Conservation (phyloP, 2,329 filamentous ascomycete genomes). For the Plectosphaerella plurivora region DNA sequence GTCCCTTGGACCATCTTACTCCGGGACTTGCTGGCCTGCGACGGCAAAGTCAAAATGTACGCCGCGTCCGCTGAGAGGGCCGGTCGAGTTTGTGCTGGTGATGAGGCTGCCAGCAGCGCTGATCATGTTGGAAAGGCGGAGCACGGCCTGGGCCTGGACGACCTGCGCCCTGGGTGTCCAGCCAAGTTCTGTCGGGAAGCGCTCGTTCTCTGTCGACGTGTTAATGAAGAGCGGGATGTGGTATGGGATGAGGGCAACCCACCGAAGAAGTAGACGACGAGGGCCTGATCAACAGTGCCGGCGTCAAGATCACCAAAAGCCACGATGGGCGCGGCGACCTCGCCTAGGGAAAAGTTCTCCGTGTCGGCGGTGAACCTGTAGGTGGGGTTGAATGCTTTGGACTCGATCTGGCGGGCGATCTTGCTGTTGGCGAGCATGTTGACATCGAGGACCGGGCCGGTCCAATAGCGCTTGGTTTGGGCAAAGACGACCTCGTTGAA, state of each 20-base stretch:
- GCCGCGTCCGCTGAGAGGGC: background rate
- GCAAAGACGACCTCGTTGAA: constrained; percentile 51
- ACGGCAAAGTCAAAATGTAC: background rate
- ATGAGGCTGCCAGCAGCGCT: constrained; percentile 2
- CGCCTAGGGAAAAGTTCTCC: constrained; percentile 43
- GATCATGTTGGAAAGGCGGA: constrained; percentile 5
- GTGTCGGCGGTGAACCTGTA: constrained; percentile 38
- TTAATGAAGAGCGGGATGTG: background rate
- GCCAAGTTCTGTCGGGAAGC: constrained; percentile 7
- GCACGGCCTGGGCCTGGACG: constrained; percentile 3
- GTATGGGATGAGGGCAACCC: constrained; percentile 10
- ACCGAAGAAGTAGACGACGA: constrained; percentile 43
- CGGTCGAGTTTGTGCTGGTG: background rate
- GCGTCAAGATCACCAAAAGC: constrained; percentile 38
- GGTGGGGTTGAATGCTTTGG: constrained; percentile 39
- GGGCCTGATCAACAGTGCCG: constrained; percentile 30
- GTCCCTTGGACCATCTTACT: no score
- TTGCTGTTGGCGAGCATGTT: constrained; percentile 40
- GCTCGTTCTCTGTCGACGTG: constrained; percentile 3
- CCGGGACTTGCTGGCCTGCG: no score
- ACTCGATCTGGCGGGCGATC: constrained; percentile 36
- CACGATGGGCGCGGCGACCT: constrained; percentile 44
- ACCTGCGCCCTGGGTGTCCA: constrained; percentile 3
- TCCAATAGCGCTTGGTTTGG: constrained; percentile 40
- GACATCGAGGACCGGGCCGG: constrained; percentile 29